Evolutionary conservation across 352 stramenopile species (phyloP), one percentile per base, ranked within the genome.

Genomic region (Phytophthora hybrid): DNA sequence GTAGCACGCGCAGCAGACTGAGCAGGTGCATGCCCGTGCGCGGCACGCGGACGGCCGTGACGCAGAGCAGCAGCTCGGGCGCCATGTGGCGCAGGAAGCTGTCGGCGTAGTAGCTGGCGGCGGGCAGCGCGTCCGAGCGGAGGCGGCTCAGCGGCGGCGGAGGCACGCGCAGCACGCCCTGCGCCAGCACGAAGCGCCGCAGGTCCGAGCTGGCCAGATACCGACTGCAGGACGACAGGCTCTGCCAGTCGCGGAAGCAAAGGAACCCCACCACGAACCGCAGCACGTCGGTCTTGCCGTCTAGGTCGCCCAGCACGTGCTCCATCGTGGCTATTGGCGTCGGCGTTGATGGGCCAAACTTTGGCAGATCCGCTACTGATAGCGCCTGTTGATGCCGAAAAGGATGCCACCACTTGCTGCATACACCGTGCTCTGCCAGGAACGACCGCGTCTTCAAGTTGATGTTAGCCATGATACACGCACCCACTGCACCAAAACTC

Each of bases 231-330:
- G 76, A 78, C 6, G 78, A 84, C 51, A 87, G 60, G 41, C 61
- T 59, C 55, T 79, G 64, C 69, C 76, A 80, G 76, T 85, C 78
- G 29, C 69, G 64, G 61, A 84, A 80, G 47, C 60, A 37, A 47
- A 87, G 66, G 52, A 80, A 87, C 47, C 73, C 70, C 55, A 87
- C 66, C 31, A 87, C 63, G 52, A 78, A 74, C 53, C 71, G 76
- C 46, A 88, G 67, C 55, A 88, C 62, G 34, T 85, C 81, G 51
- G 63, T 74, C 62, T 87, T 83, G 58, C 78, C 78, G 53, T 83
- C 81, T 61, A 85, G 52, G 44, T 80, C 69, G 21, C 74, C 63
- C 56, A 85, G 63, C 21, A 82, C 61, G 53, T 76, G 62, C 51
- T 80, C 69, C 76, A 83, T 73, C 32, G n/a, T n/a, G n/a, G n/a